Percentiles rank a stretch among this genome's conserved stretches.
Conservation (phyloP, 805 yeast genomes). For the Teunomyces cretensis region DNA sequence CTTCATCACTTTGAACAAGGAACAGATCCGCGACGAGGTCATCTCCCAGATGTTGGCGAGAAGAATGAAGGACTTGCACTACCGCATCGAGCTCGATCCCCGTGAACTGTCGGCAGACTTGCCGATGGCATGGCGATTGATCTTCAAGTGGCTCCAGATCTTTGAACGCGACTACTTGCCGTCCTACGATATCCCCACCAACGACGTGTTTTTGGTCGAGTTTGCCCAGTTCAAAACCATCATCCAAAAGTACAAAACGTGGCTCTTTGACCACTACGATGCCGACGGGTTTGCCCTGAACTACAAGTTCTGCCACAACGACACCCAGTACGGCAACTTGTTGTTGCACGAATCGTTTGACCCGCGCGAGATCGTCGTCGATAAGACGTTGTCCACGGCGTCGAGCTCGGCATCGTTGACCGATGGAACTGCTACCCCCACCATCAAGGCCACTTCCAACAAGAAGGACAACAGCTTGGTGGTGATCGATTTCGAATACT, state of each 20-base stretch:
- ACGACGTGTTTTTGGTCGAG: constrained; percentile 42
- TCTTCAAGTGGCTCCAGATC: constrained; percentile 67
- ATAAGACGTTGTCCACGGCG: constrained; percentile 7
- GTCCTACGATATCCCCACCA: constrained; percentile 28
- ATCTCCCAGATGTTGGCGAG: constrained; percentile 84
- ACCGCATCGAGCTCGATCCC: constrained; percentile 63
- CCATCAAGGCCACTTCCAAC: constrained; percentile 28
- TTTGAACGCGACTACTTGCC: constrained; percentile 44
- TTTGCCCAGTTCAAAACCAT: constrained; percentile 51
- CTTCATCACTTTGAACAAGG: constrained; percentile 71
- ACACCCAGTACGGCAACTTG: constrained; percentile 93
- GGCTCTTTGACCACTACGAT: constrained; percentile 58
- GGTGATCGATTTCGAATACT: constrained; percentile 95
- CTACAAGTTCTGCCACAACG: constrained; percentile 89
- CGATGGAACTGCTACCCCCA: neutral
- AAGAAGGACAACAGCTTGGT: constrained; percentile 57
- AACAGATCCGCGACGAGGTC: constrained; percentile 71
- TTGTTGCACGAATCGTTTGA: constrained; percentile 61
- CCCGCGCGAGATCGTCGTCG: constrained; percentile 37
- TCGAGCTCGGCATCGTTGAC: constrained; percentile 2
- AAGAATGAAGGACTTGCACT: constrained; percentile 94
- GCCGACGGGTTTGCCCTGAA: constrained; percentile 41
- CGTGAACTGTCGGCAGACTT: constrained; percentile 54
- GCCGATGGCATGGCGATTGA: constrained; percentile 67
- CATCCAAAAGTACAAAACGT: constrained; percentile 55